Evolutionary conservation across 1,139 yeast genomes (phyloP).

Genomic region (Pichia sp.): DNA sequence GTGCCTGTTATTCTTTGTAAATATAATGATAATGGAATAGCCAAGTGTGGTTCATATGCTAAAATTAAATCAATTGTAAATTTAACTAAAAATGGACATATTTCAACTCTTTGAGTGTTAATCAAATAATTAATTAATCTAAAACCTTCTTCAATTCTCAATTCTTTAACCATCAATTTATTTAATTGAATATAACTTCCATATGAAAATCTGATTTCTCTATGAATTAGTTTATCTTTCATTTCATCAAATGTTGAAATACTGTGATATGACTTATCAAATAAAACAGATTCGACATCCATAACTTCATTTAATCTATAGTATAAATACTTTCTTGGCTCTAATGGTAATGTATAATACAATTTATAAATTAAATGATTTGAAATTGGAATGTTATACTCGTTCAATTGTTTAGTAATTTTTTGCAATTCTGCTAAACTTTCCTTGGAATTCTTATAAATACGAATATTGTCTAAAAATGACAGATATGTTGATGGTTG

Average conservation of each 20-base stretch:
- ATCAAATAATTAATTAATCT: conserved; percentile 4
- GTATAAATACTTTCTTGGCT: neutral
- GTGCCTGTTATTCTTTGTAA: conserved; percentile 10
- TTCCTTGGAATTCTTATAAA: conserved; percentile 6
- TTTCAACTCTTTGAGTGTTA: neutral
- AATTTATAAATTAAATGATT: conserved; percentile 8
- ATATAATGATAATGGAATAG: conserved; percentile 7
- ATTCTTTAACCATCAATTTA: conserved; percentile 10
- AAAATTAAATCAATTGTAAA: conserved; percentile 6
- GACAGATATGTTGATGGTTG: neutral
- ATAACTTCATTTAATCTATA: neutral
- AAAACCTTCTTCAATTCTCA: conserved; percentile 12
- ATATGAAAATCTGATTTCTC: conserved; percentile 4
- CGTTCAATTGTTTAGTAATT: neutral
- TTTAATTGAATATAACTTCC: conserved; percentile 4
- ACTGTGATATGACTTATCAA: neutral
- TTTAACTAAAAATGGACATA: conserved; percentile 5
- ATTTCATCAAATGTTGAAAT: conserved; percentile 3
- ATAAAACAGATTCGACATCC: neutral
- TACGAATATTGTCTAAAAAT: neutral
- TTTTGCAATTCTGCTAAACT: neutral
- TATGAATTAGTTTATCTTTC: neutral
- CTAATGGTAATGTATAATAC: conserved; percentile 6
- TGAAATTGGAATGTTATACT: conserved; percentile 3
- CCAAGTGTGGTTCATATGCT: conserved; percentile 1